Percentiles rank a stretch among this genome's conserved stretches.
phyloP scores from a whole-genome alignment of 352 stramenopile genomes.

The Pythium guiyangense region DNA sequence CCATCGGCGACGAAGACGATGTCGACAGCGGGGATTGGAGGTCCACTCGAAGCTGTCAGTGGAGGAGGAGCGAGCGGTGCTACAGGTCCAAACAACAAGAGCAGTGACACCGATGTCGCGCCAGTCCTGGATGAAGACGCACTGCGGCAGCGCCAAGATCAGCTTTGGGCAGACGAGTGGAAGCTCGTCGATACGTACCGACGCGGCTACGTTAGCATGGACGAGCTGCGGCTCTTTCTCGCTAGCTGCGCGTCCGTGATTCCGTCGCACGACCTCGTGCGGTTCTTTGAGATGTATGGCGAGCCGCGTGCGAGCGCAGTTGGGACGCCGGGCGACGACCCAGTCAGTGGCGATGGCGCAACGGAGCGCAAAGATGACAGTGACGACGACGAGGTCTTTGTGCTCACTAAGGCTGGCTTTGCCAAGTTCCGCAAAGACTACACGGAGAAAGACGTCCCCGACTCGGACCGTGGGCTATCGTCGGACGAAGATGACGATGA shows the following conservation, averaged over 20 bases:
- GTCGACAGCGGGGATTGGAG: neutral
- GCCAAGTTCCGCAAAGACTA: slow-evolving; percentile 52
- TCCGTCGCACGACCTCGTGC: slow-evolving; percentile 33
- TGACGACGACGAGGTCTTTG: slow-evolving; percentile 16
- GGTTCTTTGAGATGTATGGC: slow-evolving; percentile 53
- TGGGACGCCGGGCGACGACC: slow-evolving; percentile 1
- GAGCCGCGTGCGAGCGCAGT: slow-evolving; percentile 17
- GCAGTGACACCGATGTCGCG: neutral
- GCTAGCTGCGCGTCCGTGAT: slow-evolving; percentile 35
- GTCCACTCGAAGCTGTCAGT: neutral
- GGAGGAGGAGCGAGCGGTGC: neutral
- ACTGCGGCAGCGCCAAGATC: slow-evolving; percentile 18
- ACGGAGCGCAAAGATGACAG: neutral
- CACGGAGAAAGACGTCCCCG: slow-evolving; percentile 22
- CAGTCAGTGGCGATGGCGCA: too few relatives aligned
- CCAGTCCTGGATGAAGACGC: slow-evolving; percentile 14
- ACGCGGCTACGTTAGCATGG: slow-evolving; percentile 27
- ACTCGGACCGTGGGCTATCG: slow-evolving; percentile 27
- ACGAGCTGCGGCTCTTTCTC: slow-evolving; percentile 47
- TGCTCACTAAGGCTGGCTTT: slow-evolving; percentile 42
- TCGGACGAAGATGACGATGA: slow-evolving; percentile 28
- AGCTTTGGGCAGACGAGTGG: slow-evolving; percentile 50
- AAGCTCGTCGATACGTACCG: slow-evolving; percentile 50
- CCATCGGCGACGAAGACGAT: neutral
- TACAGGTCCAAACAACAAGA: neutral